Conservation (phyloP, 495 filamentous ascomycete species). For the Podospora australis region DNA sequence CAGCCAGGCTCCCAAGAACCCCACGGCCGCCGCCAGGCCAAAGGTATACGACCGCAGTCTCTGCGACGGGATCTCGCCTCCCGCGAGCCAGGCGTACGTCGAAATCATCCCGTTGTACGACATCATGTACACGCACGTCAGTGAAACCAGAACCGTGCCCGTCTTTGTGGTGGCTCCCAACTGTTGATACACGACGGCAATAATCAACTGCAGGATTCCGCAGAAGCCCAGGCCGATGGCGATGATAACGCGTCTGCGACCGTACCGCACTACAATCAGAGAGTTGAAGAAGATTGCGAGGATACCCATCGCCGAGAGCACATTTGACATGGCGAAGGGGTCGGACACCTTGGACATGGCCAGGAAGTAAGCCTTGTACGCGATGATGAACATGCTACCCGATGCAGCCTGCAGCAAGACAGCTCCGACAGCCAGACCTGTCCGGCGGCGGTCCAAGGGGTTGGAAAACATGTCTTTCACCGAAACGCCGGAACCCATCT, state of each 20-base stretch:
- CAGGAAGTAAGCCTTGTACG: conserved; percentile 61
- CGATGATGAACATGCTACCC: conserved; percentile 57
- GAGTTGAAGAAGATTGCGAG: conserved; percentile 52
- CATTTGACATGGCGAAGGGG: conserved; percentile 54
- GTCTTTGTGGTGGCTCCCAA: conserved; percentile 39
- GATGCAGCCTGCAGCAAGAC: conserved; percentile 52
- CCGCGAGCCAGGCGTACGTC: conserved; percentile 56
- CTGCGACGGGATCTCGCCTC: conserved; percentile 53
- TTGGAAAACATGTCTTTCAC: conserved; percentile 50
- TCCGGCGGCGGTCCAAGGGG: conserved; percentile 48
- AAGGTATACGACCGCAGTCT: conserved; percentile 52
- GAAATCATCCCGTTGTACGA: conserved; percentile 50
- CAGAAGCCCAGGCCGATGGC: conserved; percentile 46
- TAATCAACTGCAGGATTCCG: conserved; percentile 47
- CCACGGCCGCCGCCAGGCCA: conserved; percentile 47
- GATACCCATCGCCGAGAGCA: conserved; percentile 50
- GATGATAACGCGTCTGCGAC: conserved; percentile 49
- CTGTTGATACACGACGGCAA: conserved; percentile 49
- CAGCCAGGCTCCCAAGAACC: conserved; percentile 51
- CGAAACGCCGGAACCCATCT: conserved; percentile 33
- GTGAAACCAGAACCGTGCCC: conserved; percentile 47
- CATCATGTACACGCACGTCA: conserved; percentile 52
- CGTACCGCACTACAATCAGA: conserved; percentile 46
- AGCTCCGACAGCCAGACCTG: conserved; percentile 41
- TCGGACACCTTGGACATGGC: conserved; percentile 54